Percentiles rank a stretch among this genome's conserved stretches.
These are phyloP conservation scores for Paramecium sexaurelia DNA, from an alignment of 73 alveolate genomes.

Conservation along the genomic window DNA sequence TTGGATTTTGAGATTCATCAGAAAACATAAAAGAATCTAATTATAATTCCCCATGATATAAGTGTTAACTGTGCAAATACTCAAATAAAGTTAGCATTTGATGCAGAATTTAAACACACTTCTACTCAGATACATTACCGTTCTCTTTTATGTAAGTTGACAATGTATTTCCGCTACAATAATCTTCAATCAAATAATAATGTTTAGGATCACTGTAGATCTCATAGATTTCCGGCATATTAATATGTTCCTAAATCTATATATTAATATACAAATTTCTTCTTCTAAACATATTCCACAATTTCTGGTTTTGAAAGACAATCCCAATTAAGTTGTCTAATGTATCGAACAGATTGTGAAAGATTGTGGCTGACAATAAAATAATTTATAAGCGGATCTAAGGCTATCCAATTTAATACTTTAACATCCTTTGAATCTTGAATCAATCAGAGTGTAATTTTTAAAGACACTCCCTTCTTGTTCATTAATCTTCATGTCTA, in stretches of 20 bases:
- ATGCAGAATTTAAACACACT: neutral
- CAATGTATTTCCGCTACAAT: neutral
- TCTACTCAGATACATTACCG: neutral
- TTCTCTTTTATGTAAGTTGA: neutral
- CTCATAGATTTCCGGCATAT: neutral
- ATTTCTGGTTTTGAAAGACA: neutral
- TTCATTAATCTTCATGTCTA: neutral
- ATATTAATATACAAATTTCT: neutral
- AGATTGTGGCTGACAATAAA: constrained; percentile 1
- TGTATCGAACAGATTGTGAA: neutral
- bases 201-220: neutral
- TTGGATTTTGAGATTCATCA: neutral
- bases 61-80: constrained; percentile 1
- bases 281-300: constrained; percentile 23
- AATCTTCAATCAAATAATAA: constrained; percentile 38
- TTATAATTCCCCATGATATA: neutral
- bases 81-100: neutral
- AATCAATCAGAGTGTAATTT: constrained; percentile 1
- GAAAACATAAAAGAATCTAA: constrained; percentile 10
- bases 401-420: neutral
- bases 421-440: constrained; percentile 1
- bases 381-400: neutral
- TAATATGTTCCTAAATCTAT: neutral
- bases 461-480: neutral
- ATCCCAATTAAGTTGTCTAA: neutral